Conservation (phyloP, 306 rosid genomes). For the Quercus parvula region DNA sequence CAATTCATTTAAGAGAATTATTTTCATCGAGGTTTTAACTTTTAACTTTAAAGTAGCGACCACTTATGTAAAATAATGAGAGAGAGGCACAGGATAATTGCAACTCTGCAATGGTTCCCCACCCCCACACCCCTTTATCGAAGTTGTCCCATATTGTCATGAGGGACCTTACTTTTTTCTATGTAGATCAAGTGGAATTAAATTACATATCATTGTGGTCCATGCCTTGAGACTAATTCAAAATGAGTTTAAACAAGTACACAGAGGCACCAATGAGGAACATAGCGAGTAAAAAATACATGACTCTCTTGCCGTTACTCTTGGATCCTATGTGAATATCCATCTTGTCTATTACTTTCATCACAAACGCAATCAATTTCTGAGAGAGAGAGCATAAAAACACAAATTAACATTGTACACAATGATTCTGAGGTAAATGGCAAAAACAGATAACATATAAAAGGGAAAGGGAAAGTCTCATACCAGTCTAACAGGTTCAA, state of each 20-base stretch:
- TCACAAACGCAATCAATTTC: conserved; percentile 31
- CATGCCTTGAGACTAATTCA: not conserved
- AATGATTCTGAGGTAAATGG: not conserved
- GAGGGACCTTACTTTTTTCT: not conserved
- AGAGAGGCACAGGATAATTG: too few species aligned
- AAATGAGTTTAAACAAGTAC: conserved; percentile 3
- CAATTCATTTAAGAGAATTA: not conserved
- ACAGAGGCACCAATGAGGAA: conserved; percentile 21
- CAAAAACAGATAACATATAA: not conserved
- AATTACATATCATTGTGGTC: not conserved
- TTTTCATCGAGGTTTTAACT: not conserved
- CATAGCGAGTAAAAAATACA: conserved; percentile 16
- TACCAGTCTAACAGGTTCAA: conserved; percentile 55
- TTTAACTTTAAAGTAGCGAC: not conserved
- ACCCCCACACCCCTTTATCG: too few species aligned
- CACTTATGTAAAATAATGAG: too few species aligned
- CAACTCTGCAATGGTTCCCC: too few species aligned
- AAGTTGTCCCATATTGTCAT: too few species aligned
- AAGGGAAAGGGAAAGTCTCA: not conserved
- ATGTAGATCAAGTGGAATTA: not conserved
- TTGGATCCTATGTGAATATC: conserved; percentile 9
- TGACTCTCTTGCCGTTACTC: not conserved
- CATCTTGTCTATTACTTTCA: conserved; percentile 20
- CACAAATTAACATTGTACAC: not conserved
- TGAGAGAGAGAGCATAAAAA: conserved; percentile 3